phyloP scores from a whole-genome alignment of 179 eudicot species.

The Corrigiola litoralis region DNA sequence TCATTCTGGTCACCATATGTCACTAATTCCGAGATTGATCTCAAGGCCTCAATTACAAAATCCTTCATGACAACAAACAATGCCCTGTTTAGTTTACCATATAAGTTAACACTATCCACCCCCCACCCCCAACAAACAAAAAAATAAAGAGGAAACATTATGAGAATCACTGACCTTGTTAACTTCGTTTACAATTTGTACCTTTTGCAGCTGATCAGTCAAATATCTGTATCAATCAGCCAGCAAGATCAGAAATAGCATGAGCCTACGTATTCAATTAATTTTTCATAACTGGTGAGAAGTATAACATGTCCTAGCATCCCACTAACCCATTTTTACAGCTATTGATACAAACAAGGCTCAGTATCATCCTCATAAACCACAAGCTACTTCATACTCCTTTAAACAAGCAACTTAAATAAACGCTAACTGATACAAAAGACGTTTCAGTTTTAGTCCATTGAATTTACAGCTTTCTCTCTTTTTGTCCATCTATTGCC shows the following conservation, averaged over 20 bases:
- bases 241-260: neutral
- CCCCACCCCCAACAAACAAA: neutral
- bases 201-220: conserved; percentile 74
- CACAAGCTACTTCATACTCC: no score
- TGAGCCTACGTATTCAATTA: neutral
- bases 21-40: conserved; percentile 89
- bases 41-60: conserved; percentile 84
- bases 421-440: no score
- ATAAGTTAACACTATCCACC: no score
- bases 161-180: conserved; percentile 61
- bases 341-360: no score
- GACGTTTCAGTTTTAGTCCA: no score
- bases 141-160: neutral
- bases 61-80: conserved; percentile 42
- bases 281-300: neutral
- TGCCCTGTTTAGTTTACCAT: no score
- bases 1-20: conserved; percentile 98
- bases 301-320: neutral
- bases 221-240: conserved; percentile 47
- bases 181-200: conserved; percentile 86
- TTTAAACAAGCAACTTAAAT: no score
- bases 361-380: no score
- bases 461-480: no score
- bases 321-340: neutral
- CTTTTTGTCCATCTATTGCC: no score